A percentile compares a stretch with the other conserved stretches of the same genome.
phyloP scores from a whole-genome alignment of 1,284 basidiomycete species.

The Salmacisia buchloeana region DNA sequence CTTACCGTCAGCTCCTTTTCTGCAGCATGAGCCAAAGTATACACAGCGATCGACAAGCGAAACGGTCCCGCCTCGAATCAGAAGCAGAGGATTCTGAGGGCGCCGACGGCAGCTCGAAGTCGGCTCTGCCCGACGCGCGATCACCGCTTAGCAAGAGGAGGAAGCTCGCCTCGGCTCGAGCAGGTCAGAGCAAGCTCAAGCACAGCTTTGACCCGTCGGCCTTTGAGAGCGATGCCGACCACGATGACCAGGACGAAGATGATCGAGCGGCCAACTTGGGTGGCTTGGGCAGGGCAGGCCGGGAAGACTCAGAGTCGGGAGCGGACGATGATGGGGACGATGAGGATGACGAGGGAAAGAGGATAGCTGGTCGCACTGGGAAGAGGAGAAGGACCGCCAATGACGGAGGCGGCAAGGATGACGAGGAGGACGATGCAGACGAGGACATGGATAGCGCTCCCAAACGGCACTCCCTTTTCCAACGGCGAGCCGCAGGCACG shows the following conservation, averaged over 20 bases:
- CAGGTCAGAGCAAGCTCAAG: slow-evolving; percentile 23
- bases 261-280: neutral
- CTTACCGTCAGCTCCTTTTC: slow-evolving; percentile 23
- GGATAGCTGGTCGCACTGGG: neutral
- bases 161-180: slow-evolving; percentile 17
- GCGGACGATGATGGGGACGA: slow-evolving; percentile 25
- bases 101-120: slow-evolving; percentile 14
- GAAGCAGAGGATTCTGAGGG: slow-evolving; percentile 13
- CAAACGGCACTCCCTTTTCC: neutral
- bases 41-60: neutral
- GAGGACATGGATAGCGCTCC: slow-evolving; percentile 23
- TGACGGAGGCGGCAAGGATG: slow-evolving; percentile 14
- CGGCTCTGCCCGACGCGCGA: too few species aligned
- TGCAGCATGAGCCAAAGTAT: slow-evolving; percentile 23
- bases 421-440: slow-evolving; percentile 30
- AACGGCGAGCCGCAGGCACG: neutral
- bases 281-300: too few species aligned
- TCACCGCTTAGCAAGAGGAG: slow-evolving; percentile 25
- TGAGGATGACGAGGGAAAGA: slow-evolving; percentile 15
- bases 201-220: slow-evolving; percentile 13
- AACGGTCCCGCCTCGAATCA: neutral
- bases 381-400: neutral
- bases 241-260: slow-evolving; percentile 10
- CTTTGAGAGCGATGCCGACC: neutral
- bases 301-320: neutral